Base-by-base conservation (phyloP, 2,329 filamentous ascomycete genomes). In the Penicillium sclerotiorum region DNA sequence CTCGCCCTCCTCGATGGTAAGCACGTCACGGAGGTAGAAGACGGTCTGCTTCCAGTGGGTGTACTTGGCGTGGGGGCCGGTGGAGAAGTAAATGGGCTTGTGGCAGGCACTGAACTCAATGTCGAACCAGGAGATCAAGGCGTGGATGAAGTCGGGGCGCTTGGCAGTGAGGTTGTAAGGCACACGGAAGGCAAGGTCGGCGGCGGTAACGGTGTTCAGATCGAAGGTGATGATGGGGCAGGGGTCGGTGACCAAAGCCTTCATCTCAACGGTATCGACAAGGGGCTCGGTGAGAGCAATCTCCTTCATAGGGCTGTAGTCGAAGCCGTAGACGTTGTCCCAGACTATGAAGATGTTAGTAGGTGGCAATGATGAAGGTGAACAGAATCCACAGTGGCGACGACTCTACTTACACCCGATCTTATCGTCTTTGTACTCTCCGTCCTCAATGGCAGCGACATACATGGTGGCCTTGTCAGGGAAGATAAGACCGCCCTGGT, bases 21-120 rank as follows among this genome's bases (percentile, higher is more conserved):
- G 78, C 27, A 96, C 89, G 62, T 99, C 92, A 66, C 89, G 85
- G 57, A 99, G 81, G 77, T 99, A 99, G 78, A 99, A 97, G 56
- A 99, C 94, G 11, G 94, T 99, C 80, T 99, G 94, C 80, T 99
- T 99, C 94, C 94, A 99, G 82, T 99, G 94, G 15, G 94, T 99
- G 78, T 97, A 97, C 78, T 96, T 97, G 64, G 93, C 95, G 77
- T 97, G 94, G 22, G 94, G 94, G 18, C 94, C 94, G 15, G 94
- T 99, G 46, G 90, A 95, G 82, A 99, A 99, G 68, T 87, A 85
- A 69, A 99, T 91, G 25, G 91, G 89, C 83, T 97, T 97, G 83
- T 99, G 94, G 83, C 94, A 97, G 52, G 91, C 92, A 44, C 89
- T 89, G 77, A 99, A 99, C 68, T 97, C 93, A 64, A 99, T 97